Evolutionary conservation across 202 grass and related monocot species (phyloP), one percentile per base, ranked within the genome.

Genomic region (Panicum virgatum): DNA sequence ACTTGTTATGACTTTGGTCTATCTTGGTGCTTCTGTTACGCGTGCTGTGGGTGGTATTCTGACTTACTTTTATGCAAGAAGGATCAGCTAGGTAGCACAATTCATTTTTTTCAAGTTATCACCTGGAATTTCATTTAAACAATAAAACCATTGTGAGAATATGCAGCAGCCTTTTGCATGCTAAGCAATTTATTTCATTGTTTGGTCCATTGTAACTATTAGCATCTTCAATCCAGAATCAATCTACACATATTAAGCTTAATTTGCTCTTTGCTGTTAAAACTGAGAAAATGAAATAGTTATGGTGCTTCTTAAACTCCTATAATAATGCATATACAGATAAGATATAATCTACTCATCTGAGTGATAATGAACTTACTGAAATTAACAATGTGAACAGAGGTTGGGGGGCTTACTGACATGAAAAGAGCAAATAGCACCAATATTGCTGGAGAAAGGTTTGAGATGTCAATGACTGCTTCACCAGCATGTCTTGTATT

Each of bases 401-500:
- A 4, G 11, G 12, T 54, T 66, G 19, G 29, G 39, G 54, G 50
- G 74, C 29, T 48, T 60, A 83, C 80, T 88, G n/a, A 88, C 86
- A 83, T 88, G 74, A 74, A 25, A 48, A 83, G 29, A 57, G 59
- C 67, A 73, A 88, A 83, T 45, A 88, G 42, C 66, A 80, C 67
- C 68, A 83, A 42, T 23, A 75, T 79, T 39, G 75, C n/a, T 5
- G 86, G 74, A n/a, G 74, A 72, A 73, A 74, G 57, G 37, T 48
- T 66, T 23, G 86, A 79, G 75, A 79, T 78, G 60, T 83, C 25
- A 45, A 79, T 78, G 47, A 73, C 37, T 54, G 86, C 30, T 82
- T 87, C 80, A 30, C 80, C 80, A 3, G 80, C 80, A 14, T 88
- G 74, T 45, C 80, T 88, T 72, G 66, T 78, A 65, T 73, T 83